Conservation (phyloP, 1,284 basidiomycete genomes). For the Malassezia arunalokei region DNA sequence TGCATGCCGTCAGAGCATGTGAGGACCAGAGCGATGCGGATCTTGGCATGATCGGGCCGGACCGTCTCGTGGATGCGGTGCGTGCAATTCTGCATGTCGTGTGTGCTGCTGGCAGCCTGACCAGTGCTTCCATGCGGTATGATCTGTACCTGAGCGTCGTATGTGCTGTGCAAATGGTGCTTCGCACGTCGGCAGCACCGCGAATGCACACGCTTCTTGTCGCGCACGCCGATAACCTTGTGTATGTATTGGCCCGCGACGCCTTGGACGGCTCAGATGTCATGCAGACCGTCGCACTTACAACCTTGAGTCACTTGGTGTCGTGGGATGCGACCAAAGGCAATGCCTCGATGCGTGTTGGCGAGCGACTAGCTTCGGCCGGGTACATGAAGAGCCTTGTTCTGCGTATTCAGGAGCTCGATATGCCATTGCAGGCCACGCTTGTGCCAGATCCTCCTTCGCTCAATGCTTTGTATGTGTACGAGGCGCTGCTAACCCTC, state of each 20-base stretch:
- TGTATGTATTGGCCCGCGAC: conserved; percentile 69
- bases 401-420: conserved; percentile 67
- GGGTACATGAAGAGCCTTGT: conserved; percentile 77
- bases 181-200: conserved; percentile 26
- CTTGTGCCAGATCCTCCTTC: conserved; percentile 84
- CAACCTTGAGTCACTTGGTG: conserved; percentile 62
- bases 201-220: conserved; percentile 55
- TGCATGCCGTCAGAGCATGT: conserved; percentile 58
- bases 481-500: conserved; percentile 83
- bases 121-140: conserved; percentile 79
- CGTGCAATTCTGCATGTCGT: conserved; percentile 63
- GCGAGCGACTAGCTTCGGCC: conserved; percentile 59
- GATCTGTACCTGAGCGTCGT: conserved; percentile 59
- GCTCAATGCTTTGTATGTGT: conserved; percentile 82
- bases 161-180: conserved; percentile 63
- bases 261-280: conserved; percentile 88
- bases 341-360: conserved; percentile 1
- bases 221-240: conserved; percentile 56
- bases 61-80: conserved; percentile 61
- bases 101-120: conserved; percentile 53
- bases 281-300: conserved; percentile 88
- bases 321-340: conserved; percentile 5
- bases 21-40: conserved; percentile 49
- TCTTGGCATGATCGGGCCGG: background rate
- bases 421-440: conserved; percentile 64